Base-by-base conservation (phyloP, 345 rosid genomes). In the Turritis glabra region DNA sequence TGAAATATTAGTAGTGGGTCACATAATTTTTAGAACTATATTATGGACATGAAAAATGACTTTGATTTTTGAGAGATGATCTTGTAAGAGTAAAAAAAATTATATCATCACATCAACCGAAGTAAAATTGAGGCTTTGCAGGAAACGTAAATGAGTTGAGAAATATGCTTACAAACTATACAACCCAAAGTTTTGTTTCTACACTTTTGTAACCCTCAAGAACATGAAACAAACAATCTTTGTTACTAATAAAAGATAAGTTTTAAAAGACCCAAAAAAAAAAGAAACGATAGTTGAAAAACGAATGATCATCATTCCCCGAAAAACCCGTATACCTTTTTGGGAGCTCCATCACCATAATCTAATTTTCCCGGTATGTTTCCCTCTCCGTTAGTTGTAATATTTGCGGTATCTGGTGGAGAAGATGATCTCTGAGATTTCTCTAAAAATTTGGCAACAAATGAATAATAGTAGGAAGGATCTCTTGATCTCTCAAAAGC, bases 91-190 rank as follows among this genome's bases (percentile, higher is more conserved):
- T 40, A 5, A 40, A 40, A 40, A 13, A 7, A 12, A 13, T 14
- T 40, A 13, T 38, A 38, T 13, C n/a, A 38, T 40, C 44, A 40
- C n/a, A 27, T 27, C 44, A 40, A 40, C 44, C 2, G 46, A 40
- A 1, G 46, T 40, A 40, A 40, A 40, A 3, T 14, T 13, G 44
- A 14, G 7, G 0, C 44, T 2, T 27, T 12, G 44, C n/a, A 14
- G n/a, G 2, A 40, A 61, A 22, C 57, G 53, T 12, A 33, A 76
- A 69, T 15, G 64, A 47, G 63, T 46, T 37, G 61, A 70, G 61
- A 70, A 70, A 70, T 48, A 77, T 64, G 67, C 52, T 70, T 46
- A 35, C 61, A 56, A 77, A 70, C 76, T 77, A 77, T 77, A 77
- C 80, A 77, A 70, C 67, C 33, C 67, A 71, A 56, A 47, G 66